phyloP scores from a whole-genome alignment of 345 rosid genomes.

The Clarkia xantiana region DNA sequence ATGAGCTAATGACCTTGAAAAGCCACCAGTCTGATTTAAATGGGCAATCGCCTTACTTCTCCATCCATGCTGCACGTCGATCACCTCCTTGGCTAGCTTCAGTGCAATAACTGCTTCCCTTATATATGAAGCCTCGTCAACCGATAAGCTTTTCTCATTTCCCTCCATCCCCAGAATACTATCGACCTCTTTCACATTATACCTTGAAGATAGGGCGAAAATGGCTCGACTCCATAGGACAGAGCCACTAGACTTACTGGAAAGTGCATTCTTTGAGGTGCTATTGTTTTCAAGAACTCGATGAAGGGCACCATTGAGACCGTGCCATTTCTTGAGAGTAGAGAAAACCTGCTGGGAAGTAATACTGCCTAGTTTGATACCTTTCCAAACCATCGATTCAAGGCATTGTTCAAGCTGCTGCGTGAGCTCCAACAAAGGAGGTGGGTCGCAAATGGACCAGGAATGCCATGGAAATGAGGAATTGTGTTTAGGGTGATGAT shows the following conservation, averaged over 20 bases:
- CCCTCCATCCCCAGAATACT: slow-evolving; percentile 36
- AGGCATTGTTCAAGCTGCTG: slow-evolving; percentile 82
- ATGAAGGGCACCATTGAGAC: slow-evolving; percentile 47
- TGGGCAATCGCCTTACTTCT: slow-evolving; percentile 71
- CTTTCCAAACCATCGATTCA: slow-evolving; percentile 66
- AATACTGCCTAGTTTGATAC: slow-evolving; percentile 53
- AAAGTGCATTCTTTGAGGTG: slow-evolving; percentile 19
- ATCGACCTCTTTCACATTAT: slow-evolving; percentile 63
- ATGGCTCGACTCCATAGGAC: slow-evolving; percentile 72
- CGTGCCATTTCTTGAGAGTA: slow-evolving; percentile 75
- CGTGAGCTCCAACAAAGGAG: slow-evolving; percentile 41
- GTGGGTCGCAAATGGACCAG: slow-evolving; percentile 63
- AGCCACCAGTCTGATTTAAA: slow-evolving; percentile 54
- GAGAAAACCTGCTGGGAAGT: slow-evolving; percentile 67
- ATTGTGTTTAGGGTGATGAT: slow-evolving; percentile 53
- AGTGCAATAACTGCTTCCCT: slow-evolving; percentile 59
- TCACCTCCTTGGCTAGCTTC: slow-evolving; percentile 74
- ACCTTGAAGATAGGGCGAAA: slow-evolving; percentile 50
- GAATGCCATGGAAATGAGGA: slow-evolving; percentile 77
- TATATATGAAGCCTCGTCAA: slow-evolving; percentile 69
- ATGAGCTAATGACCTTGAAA: slow-evolving; percentile 73
- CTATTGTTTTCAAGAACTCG: slow-evolving; percentile 22
- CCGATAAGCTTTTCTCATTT: slow-evolving; percentile 38
- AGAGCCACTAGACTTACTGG: slow-evolving; percentile 37
- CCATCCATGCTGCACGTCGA: slow-evolving; percentile 54